These are phyloP conservation scores for Rubia yunnanensis DNA, from an alignment of 257 asterid species.

Conservation along the genomic window DNA sequence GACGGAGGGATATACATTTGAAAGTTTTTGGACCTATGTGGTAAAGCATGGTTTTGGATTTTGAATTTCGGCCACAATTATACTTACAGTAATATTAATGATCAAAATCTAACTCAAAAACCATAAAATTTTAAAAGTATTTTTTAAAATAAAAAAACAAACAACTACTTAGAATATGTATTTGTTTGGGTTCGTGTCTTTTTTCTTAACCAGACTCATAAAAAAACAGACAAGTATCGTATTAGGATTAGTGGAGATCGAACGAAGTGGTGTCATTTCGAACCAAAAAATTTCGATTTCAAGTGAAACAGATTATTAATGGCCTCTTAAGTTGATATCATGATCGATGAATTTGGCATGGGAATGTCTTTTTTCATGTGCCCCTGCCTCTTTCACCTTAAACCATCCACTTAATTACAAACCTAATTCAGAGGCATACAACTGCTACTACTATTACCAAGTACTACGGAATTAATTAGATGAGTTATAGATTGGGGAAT, in stretches of 20 bases:
- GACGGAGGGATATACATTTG: too few species aligned
- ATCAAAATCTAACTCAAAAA: too few species aligned
- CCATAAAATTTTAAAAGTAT: too few species aligned
- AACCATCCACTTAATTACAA: background rate
- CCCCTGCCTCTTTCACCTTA: background rate
- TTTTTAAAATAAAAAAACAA: too few species aligned
- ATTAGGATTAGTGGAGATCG: background rate
- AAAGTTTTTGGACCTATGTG: too few species aligned
- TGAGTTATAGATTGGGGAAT: too few species aligned
- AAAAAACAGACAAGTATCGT: background rate
- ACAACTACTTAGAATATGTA: too few species aligned
- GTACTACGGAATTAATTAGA: too few species aligned
- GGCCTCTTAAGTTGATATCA: background rate
- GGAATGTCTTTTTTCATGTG: background rate
- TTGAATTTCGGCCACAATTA: too few species aligned
- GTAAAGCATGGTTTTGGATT: too few species aligned
- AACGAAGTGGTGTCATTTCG: background rate
- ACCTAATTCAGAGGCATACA: background rate
- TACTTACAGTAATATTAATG: too few species aligned
- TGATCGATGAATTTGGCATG: background rate
- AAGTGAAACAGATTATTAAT: background rate
- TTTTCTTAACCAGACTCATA: background rate
- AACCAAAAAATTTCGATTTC: background rate
- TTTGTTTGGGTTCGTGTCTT: background rate
- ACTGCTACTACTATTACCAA: too few species aligned